phyloP scores from a whole-genome alignment of 495 filamentous ascomycete genomes.

The Xylona heveae region DNA sequence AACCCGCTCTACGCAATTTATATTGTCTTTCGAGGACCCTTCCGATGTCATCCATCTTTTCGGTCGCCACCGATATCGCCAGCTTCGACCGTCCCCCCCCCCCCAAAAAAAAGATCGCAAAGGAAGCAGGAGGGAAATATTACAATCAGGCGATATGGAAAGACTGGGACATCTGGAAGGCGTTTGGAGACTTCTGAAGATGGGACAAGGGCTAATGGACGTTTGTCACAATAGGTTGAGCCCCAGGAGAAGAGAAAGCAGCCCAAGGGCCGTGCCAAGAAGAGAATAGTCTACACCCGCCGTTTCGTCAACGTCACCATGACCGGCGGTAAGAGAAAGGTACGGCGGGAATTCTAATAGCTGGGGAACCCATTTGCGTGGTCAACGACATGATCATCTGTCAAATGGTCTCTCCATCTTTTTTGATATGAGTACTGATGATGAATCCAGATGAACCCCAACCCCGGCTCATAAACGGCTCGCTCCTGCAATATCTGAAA shows the following conservation, averaged over 20 bases:
- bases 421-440: background rate
- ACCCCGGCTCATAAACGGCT: slow-evolving; percentile 31
- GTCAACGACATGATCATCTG: background rate
- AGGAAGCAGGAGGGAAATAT: too few species aligned
- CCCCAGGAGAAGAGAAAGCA: slow-evolving; percentile 80
- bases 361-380: background rate
- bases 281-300: slow-evolving; percentile 90
- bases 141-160: too few species aligned
- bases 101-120: too few species aligned
- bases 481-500: too few species aligned
- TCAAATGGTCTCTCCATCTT: slow-evolving; percentile 1
- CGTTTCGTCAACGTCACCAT: slow-evolving; percentile 99
- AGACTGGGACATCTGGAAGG: too few species aligned
- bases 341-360: slow-evolving; percentile 11
- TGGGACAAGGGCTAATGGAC: background rate
- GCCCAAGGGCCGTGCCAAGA: slow-evolving; percentile 97
- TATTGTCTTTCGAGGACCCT: too few species aligned
- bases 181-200: too few species aligned
- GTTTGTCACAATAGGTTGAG: slow-evolving; percentile 39
- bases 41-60: too few species aligned
- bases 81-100: too few species aligned
- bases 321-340: slow-evolving; percentile 99
- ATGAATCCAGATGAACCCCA: slow-evolving; percentile 34
- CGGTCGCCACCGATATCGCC: too few species aligned
- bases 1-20: too few species aligned